phyloP scores from a whole-genome alignment of 768 basidiomycete species.

The Dacryopinax primogenitus region DNA sequence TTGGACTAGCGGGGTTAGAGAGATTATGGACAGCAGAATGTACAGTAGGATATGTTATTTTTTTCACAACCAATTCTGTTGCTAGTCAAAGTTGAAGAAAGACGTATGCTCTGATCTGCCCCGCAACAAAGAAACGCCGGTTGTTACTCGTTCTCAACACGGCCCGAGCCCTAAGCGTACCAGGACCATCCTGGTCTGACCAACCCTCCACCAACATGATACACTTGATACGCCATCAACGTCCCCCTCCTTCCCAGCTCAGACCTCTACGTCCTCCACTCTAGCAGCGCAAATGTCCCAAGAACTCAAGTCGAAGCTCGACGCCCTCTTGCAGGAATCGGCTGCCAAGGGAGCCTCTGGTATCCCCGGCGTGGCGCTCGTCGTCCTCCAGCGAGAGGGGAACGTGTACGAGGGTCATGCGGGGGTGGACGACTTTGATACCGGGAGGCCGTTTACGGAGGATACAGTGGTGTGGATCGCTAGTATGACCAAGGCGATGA shows the following conservation, averaged over 20 bases:
- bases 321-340: neutral
- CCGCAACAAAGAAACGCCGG: too few species aligned
- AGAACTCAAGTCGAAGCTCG: slow-evolving; percentile 2
- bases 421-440: neutral
- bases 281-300: neutral
- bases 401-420: neutral
- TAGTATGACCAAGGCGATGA: slow-evolving; percentile 3
- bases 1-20: too few species aligned
- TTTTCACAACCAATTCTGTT: too few species aligned
- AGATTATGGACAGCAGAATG: too few species aligned
- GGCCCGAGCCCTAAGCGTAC: neutral
- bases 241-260: neutral
- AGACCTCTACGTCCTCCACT: too few species aligned
- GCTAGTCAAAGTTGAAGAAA: neutral
- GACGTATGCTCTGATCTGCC: too few species aligned
- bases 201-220: neutral
- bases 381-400: neutral
- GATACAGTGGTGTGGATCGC: slow-evolving; percentile 4
- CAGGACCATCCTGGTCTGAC: neutral
- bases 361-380: neutral
- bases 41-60: too few species aligned
- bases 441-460: neutral
- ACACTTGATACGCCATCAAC: neutral
- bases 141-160: neutral
- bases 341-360: neutral